These are phyloP conservation scores for Ambrosiella beaveri DNA, from an alignment of 2,329 filamentous ascomycete genomes.

Conservation along the genomic window DNA sequence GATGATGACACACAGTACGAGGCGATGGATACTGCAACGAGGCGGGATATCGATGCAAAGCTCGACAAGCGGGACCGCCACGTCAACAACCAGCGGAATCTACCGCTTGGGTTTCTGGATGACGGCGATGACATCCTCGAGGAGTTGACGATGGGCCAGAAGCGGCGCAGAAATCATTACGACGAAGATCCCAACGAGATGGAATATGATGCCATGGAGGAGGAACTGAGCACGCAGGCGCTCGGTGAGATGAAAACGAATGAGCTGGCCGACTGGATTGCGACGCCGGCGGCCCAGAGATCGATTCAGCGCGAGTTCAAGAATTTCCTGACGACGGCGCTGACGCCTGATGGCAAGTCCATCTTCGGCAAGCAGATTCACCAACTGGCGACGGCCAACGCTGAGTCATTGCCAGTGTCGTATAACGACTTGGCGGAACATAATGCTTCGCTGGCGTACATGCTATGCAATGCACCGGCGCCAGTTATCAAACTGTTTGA, in stretches of 20 bases:
- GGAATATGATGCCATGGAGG: conserved; percentile 89
- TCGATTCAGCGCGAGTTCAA: conserved; percentile 96
- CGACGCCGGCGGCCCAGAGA: conserved; percentile 72
- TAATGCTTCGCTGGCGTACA: conserved; percentile 89
- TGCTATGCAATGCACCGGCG: conserved; percentile 85
- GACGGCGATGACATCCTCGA: conserved; percentile 75
- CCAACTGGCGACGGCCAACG: conserved; percentile 92
- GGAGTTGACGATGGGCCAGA: conserved; percentile 71
- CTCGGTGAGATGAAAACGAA: conserved; percentile 85
- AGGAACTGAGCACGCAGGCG: conserved; percentile 82
- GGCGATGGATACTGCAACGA: conserved; percentile 45
- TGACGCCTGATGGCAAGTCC: conserved; percentile 70
- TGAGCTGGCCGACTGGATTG: conserved; percentile 89
- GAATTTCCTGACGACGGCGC: conserved; percentile 90
- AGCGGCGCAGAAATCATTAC: conserved; percentile 73
- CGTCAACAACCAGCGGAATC: conserved; percentile 45
- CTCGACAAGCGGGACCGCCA: conserved; percentile 60
- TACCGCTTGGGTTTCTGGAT: conserved; percentile 58
- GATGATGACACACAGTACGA: conserved; percentile 64
- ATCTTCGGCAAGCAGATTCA: conserved; percentile 90
- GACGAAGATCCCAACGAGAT: conserved; percentile 89
- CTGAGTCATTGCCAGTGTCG: conserved; percentile 88
- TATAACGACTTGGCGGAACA: conserved; percentile 81
- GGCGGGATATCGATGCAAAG: conserved; percentile 54
- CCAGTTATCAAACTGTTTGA: conserved; percentile 95